Evolutionary conservation across 2,329 filamentous ascomycete genomes (phyloP).

Genomic region (Fusarium sarcochroum): DNA sequence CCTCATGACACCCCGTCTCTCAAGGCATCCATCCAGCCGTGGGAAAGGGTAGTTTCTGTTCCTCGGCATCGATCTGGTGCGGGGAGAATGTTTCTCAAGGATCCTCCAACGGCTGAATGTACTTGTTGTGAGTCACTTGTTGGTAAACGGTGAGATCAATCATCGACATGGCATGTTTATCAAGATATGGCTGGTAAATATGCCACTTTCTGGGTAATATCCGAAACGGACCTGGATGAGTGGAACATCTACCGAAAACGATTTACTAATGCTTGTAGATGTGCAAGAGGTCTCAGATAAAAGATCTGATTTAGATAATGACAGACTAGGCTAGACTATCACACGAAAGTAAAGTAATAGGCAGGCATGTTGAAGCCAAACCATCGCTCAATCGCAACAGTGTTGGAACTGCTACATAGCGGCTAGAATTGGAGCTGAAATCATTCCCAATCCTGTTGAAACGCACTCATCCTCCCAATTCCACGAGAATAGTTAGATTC

Average conservation of each 20-base stretch:
- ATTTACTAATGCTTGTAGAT: not conserved
- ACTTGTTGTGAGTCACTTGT: constrained; percentile 27
- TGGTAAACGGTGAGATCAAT: constrained; percentile 3
- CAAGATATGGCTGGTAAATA: not conserved
- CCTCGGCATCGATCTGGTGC: not conserved
- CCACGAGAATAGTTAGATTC: not conserved
- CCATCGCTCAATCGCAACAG: not conserved
- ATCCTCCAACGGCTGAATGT: not conserved
- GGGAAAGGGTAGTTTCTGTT: constrained; percentile 11
- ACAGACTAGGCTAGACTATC: constrained; percentile 18
- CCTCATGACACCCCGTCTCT: constrained; percentile 33
- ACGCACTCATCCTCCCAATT: not conserved
- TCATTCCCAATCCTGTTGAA: constrained; percentile 30
- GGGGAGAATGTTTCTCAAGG: not conserved
- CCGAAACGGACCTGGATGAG: not conserved
- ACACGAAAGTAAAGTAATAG: constrained; percentile 27
- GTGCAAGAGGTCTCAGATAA: not conserved
- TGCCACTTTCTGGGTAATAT: constrained; percentile 10
- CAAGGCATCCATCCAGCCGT: constrained; percentile 31
- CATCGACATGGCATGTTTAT: constrained; percentile 5
- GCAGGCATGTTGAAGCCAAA: constrained; percentile 31
- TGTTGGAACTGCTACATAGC: constrained; percentile 24
- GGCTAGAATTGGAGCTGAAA: constrained; percentile 16
- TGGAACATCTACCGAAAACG: not conserved
- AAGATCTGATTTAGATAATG: constrained; percentile 3